These are phyloP conservation scores for Xerocomellus dryophilus DNA, from an alignment of 768 basidiomycete species.

Conservation along the genomic window DNA sequence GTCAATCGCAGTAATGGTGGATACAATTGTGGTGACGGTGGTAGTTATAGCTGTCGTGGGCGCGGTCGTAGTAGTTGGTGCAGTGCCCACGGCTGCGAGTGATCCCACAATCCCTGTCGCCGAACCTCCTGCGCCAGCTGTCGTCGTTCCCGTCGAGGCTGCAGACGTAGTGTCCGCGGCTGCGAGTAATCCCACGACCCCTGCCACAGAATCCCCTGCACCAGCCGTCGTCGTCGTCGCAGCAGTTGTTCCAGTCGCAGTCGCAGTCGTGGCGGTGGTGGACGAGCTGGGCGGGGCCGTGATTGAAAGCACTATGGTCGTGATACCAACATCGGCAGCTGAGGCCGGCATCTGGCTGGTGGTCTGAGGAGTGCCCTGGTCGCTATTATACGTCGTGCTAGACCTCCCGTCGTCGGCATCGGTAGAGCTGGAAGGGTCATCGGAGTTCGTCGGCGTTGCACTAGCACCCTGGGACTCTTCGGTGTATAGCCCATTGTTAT, in stretches of 20 bases:
- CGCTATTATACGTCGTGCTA: conserved; percentile 18
- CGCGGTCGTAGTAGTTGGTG: background rate
- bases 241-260: background rate
- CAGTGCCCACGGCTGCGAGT: background rate
- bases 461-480: background rate
- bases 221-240: background rate
- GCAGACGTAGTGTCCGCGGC: background rate
- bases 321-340: background rate
- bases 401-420: conserved; percentile 16
- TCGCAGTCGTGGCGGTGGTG: background rate
- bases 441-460: background rate
- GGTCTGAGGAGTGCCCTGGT: conserved; percentile 2
- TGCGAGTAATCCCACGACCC: background rate
- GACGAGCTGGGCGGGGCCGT: background rate
- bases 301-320: background rate
- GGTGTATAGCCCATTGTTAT: conserved; percentile 2
- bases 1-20: background rate
- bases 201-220: background rate
- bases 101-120: background rate
- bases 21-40: too few species aligned
- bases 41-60: background rate
- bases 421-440: background rate
- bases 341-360: background rate
- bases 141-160: background rate
- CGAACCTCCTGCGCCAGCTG: background rate